Evolutionary conservation across 2,329 filamentous ascomycete genomes (phyloP).

Genomic region (Dothideomycetes sp.): DNA sequence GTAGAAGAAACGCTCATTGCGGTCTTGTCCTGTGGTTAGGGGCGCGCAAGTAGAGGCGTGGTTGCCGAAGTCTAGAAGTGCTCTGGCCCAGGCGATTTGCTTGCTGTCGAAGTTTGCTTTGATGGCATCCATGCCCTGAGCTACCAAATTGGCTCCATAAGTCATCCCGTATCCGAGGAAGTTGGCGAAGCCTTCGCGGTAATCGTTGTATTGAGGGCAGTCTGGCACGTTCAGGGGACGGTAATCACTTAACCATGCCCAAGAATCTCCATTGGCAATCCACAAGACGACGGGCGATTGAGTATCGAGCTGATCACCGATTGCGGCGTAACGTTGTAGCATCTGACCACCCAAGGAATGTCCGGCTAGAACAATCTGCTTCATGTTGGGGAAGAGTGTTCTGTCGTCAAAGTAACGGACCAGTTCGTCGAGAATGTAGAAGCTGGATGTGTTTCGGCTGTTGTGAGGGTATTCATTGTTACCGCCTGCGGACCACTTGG

Average conservation of each 20-base stretch:
- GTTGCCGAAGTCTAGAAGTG: slow-evolving; percentile 27
- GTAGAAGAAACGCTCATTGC: slow-evolving; percentile 33
- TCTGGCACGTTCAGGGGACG: slow-evolving; percentile 23
- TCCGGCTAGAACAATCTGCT: slow-evolving; percentile 30
- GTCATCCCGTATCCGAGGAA: slow-evolving; percentile 26
- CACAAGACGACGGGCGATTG: slow-evolving; percentile 25
- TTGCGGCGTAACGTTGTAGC: slow-evolving; percentile 28
- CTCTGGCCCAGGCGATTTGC: slow-evolving; percentile 27
- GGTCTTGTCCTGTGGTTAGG: slow-evolving; percentile 25
- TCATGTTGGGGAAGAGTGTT: slow-evolving; percentile 27
- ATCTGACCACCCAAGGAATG: slow-evolving; percentile 29
- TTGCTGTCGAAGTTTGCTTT: slow-evolving; percentile 28
- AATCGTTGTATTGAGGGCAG: slow-evolving; percentile 27
- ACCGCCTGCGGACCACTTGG: slow-evolving; percentile 27
- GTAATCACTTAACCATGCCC: slow-evolving; percentile 24
- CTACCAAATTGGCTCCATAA: slow-evolving; percentile 23
- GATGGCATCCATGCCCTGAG: slow-evolving; percentile 23
- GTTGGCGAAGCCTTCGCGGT: slow-evolving; percentile 27
- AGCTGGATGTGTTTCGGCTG: slow-evolving; percentile 23
- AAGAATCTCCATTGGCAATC: slow-evolving; percentile 29
- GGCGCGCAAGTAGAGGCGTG: slow-evolving; percentile 27
- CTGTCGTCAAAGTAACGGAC: slow-evolving; percentile 28
- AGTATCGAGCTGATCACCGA: slow-evolving; percentile 21
- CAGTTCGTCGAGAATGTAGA: slow-evolving; percentile 27
- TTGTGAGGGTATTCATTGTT: slow-evolving; percentile 28